These are phyloP conservation scores for Quercus wislizeni DNA, from an alignment of 306 rosid species.

Conservation along the genomic window DNA sequence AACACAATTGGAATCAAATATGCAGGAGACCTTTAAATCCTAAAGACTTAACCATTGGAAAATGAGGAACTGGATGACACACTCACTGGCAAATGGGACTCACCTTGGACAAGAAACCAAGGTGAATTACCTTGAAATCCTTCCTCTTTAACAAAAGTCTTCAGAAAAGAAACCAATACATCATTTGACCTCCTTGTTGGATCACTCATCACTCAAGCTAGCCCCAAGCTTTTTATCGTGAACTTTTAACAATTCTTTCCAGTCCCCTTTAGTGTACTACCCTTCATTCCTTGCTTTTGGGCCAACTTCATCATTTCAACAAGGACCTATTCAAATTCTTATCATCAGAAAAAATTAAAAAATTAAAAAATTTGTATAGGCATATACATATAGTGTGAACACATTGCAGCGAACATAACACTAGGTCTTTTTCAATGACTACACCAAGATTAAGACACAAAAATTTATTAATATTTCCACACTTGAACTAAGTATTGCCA, in stretches of 20 bases:
- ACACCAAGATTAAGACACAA: background rate
- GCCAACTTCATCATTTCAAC: conserved; percentile 66
- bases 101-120: too few species aligned
- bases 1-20: too few species aligned
- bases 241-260: conserved; percentile 67
- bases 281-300: conserved; percentile 69
- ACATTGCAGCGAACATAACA: background rate
- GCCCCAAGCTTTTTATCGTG: conserved; percentile 67
- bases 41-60: too few species aligned
- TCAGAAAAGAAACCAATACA: conserved; percentile 57
- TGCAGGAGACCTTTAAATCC: too few species aligned
- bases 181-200: conserved; percentile 66
- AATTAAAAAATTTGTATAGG: background rate
- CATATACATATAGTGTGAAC: background rate
- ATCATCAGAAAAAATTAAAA: background rate
- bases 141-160: conserved; percentile 52
- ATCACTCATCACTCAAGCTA: conserved; percentile 76
- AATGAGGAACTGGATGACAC: too few species aligned
- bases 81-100: too few species aligned
- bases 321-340: conserved; percentile 46
- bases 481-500: background rate
- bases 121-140: conserved; percentile 50
- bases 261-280: conserved; percentile 47
- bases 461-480: too few species aligned
- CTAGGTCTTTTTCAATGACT: background rate